Base-by-base conservation (phyloP, 2,329 filamentous ascomycete genomes). In the Shiraia sp. region DNA sequence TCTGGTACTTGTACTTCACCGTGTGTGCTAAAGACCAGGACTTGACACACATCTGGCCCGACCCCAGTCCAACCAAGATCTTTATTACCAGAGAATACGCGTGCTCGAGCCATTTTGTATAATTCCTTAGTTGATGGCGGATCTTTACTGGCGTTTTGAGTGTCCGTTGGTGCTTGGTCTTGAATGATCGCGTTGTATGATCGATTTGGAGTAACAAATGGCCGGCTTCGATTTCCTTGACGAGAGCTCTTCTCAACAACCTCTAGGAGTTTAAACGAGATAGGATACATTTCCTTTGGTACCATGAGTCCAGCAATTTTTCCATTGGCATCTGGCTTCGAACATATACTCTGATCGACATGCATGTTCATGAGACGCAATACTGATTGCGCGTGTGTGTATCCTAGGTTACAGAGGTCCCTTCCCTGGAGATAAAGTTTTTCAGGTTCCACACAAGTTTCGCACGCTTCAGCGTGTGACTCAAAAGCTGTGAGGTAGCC, bases 401-500 rank as follows among this genome's bases (percentile, higher is more conserved):
- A 60, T 7, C 64, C 64, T 6, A 47, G 40, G 2, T 41, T 34
- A 15, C 64, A 67, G 1, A 66, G 47, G 12, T 45, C 31, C 14
- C 32, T 28, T 9, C 45, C 45, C 25, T 59, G 40, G 2, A 37
- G 31, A 40, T 64, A 66, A 2, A 63, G 32, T 14, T 36, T 42
- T 5, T 48, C 36, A 12, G 59, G 50, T 10, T 50, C 38, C 16
- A 44, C 50, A 37, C 64, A 67, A 2, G 31, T 53, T 8, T 22
- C 15, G 27, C 63, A 67, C 22, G 41, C 45, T 27, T 40, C 40
- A 6, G 57, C 60, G 40, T 67, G 64, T 10, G 37, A 45, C 32
- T 67, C 64, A 24, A 66, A 67, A 2, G 30, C 36, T 2, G 53
- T 48, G 1, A 67, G 35, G 3, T 51, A 42, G 19, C 57, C 29